Evolutionary conservation across 441 rosid genomes (phyloP), one percentile per base, ranked within the genome.

Genomic region (Populus hybrid): DNA sequence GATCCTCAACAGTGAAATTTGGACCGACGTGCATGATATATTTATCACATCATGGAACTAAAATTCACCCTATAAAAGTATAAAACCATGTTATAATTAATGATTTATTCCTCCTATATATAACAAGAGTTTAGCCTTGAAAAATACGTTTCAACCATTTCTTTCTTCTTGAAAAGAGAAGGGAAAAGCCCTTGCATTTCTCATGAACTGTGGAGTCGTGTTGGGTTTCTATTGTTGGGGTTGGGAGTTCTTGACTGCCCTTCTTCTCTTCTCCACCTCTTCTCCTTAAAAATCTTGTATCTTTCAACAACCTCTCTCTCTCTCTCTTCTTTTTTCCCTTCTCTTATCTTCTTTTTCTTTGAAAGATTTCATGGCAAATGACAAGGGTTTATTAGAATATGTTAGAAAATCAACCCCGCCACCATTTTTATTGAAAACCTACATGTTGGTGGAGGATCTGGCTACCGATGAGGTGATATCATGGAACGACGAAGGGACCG

Each of bases 161-260:
- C 72, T 50, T 81, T 73, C 78, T 32, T 42, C 71, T 21, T 23
- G 26, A 30, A 10, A 79, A 66, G 57, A 77, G 21, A 30, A 28
- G 28, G 20, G 10, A 36, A 63, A 70, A 38, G 74, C 53, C 79
- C 76, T 86, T 79, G 86, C 89, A 77, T 80, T 81, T 85, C 94
- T 85, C 90, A 90, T 89, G 95, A 87, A 86, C 89, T 79, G 83
- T 83, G 89, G 89, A 83, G 88, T 88, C 92, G 93, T 91, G 68
- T 81, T 88, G 93, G 94, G 91, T 66, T 90, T 90, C 90, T 87
- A 89, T 86, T 90, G 91, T 4, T 90, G 88, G 91, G 90, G 81
- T 50, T 89, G 93, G 93, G 91, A 85, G 85, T 90, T 90, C 90
- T 84, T 88, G 81, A 90, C 92, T 35, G 87, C 94, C 83, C 88